Conservation (phyloP, 2,329 filamentous ascomycete species). For the Aureobasidium lini region DNA sequence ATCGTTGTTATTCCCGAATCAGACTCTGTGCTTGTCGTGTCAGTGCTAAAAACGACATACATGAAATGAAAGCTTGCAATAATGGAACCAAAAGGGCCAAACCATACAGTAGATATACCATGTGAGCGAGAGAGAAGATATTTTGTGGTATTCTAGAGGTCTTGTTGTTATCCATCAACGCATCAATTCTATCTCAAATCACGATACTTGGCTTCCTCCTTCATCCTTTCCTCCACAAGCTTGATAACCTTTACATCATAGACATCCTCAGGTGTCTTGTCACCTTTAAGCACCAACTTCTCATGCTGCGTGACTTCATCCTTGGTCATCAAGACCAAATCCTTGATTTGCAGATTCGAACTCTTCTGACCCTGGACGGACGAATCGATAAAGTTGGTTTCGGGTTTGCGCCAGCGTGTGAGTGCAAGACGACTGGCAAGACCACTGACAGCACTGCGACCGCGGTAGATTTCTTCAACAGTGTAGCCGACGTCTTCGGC, state of each 20-base stretch:
- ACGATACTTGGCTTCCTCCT: slow-evolving; percentile 49
- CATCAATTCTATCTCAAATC: slow-evolving; percentile 2
- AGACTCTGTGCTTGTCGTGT: too few species aligned
- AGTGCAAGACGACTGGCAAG: slow-evolving; percentile 71
- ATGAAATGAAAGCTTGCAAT: too few species aligned
- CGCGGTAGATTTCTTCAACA: slow-evolving; percentile 80
- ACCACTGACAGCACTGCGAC: slow-evolving; percentile 74
- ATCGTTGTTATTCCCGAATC: too few species aligned
- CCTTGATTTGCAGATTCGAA: slow-evolving; percentile 58
- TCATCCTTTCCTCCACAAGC: slow-evolving; percentile 57
- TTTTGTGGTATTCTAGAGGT: neutral
- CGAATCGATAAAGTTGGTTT: slow-evolving; percentile 55
- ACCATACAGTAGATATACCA: too few species aligned
- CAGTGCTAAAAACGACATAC: too few species aligned
- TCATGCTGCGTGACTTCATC: slow-evolving; percentile 79
- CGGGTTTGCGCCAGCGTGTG: slow-evolving; percentile 69
- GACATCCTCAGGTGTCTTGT: slow-evolving; percentile 60
- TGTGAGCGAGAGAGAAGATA: neutral
- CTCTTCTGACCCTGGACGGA: slow-evolving; percentile 66
- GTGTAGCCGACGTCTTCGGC: slow-evolving; percentile 78
- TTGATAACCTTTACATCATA: slow-evolving; percentile 64
- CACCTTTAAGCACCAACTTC: slow-evolving; percentile 65
- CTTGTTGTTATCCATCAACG: too few species aligned
- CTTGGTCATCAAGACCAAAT: slow-evolving; percentile 87
- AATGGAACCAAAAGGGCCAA: too few species aligned